Conservation (phyloP, 2,329 filamentous ascomycete species). For the Biscogniauxia mediterranea region DNA sequence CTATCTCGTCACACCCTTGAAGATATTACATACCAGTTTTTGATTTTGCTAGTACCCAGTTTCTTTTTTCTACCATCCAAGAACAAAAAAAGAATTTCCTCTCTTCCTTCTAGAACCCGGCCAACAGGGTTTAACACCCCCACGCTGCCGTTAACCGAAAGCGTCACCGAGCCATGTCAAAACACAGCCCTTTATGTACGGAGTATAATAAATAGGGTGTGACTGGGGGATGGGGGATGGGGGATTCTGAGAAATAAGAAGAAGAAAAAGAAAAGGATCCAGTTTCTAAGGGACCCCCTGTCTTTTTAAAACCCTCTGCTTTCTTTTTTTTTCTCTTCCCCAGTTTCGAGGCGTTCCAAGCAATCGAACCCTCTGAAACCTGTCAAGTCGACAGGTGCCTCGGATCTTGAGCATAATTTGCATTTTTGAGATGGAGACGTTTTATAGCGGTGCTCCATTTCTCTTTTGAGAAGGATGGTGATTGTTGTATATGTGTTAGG, state of each 20-base stretch:
- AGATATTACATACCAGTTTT: not conserved
- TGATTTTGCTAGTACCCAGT: too few species aligned
- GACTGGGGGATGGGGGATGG: not conserved
- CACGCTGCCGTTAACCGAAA: not conserved
- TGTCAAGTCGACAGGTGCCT: not conserved
- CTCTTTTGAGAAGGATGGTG: not conserved
- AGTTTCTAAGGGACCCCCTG: not conserved
- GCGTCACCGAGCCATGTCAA: not conserved
- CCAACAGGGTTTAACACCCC: not conserved
- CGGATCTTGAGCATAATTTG: not conserved
- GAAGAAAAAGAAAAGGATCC: constrained; percentile 2
- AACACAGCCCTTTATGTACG: not conserved
- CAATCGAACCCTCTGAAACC: not conserved
- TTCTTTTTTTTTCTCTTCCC: constrained; percentile 11
- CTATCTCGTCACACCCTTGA: not conserved
- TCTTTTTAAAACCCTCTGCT: constrained; percentile 10
- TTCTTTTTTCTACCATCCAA: too few species aligned
- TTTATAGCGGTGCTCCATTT: not conserved
- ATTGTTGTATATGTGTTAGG: not conserved
- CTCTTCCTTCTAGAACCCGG: not conserved
- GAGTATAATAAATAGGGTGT: not conserved
- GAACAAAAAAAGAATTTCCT: not conserved
- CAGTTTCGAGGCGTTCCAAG: constrained; percentile 7
- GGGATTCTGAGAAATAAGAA: too few species aligned
- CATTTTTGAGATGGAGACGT: not conserved